phyloP scores from a whole-genome alignment of 768 basidiomycete species.

The Tephrocybe rancida region DNA sequence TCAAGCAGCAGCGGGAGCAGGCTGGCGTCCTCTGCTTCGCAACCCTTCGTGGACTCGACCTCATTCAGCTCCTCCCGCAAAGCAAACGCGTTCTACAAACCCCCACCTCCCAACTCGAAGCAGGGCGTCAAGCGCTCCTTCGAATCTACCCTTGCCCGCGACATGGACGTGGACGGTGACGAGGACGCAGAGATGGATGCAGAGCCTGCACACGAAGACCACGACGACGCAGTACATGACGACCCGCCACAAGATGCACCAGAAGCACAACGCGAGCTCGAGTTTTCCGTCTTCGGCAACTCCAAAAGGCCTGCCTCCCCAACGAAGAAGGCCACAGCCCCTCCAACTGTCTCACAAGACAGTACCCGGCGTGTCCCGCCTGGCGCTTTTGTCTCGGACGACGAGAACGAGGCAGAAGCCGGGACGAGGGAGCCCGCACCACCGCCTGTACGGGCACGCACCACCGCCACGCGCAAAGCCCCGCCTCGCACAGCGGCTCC shows the following conservation, averaged over 20 bases:
- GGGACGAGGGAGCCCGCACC: conserved; percentile 24
- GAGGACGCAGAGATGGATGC: conserved; percentile 10
- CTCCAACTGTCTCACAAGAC: not conserved
- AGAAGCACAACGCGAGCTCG: conserved; percentile 8
- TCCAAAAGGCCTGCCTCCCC: conserved; percentile 15
- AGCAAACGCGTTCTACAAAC: conserved; percentile 70
- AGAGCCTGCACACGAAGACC: not conserved
- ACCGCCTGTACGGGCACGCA: conserved; percentile 4
- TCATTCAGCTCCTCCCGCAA: conserved; percentile 49
- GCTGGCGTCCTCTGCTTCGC: conserved; percentile 3
- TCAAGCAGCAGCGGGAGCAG: conserved; percentile 3
- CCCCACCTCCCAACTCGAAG: conserved; percentile 33
- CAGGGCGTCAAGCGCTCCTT: conserved; percentile 37
- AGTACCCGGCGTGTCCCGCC: conserved; percentile 37
- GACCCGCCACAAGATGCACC: too few relatives aligned
- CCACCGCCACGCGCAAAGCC: not conserved
- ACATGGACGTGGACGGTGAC: conserved; percentile 5
- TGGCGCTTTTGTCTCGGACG: conserved; percentile 47
- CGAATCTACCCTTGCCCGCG: conserved; percentile 18
- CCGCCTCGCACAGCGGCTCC: not conserved
- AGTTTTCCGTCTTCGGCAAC: conserved; percentile 25
- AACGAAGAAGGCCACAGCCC: not conserved
- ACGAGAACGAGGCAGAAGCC: conserved; percentile 36
- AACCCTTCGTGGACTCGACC: not conserved
- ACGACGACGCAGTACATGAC: conserved; percentile 17